These are phyloP conservation scores for Aphanocladium album DNA, from an alignment of 2,329 filamentous ascomycete species.

Conservation along the genomic window DNA sequence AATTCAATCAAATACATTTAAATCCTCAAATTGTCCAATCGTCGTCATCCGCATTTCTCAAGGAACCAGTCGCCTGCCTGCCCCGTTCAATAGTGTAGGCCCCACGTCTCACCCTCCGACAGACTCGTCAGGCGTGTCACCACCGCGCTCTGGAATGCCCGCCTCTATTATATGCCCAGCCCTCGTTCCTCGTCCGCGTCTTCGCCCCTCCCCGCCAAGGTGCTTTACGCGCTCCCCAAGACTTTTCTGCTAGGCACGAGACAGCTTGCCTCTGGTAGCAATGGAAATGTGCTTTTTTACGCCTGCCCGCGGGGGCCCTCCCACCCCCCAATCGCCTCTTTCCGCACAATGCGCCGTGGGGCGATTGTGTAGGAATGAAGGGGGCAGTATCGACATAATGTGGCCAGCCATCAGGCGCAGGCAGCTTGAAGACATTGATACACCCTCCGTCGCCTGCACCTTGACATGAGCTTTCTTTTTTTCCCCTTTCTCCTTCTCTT, in stretches of 20 bases:
- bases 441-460: constrained; percentile 15
- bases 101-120: constrained; percentile 21
- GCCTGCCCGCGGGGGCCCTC: background rate
- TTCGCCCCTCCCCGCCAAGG: background rate
- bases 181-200: constrained; percentile 1
- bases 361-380: constrained; percentile 32
- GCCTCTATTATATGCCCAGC: constrained; percentile 7
- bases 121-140: constrained; percentile 9
- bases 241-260: constrained; percentile 18
- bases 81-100: constrained; percentile 10
- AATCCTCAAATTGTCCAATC: background rate
- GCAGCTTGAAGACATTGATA: constrained; percentile 17
- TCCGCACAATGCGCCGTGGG: constrained; percentile 10
- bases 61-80: background rate
- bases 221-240: constrained; percentile 5
- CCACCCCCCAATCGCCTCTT: background rate
- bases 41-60: constrained; percentile 4
- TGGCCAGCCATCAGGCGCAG: constrained; percentile 26
- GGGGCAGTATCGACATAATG: constrained; percentile 25
- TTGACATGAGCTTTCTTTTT: constrained; percentile 12
- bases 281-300: constrained; percentile 21
- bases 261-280: constrained; percentile 28
- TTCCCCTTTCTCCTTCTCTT: constrained; percentile 14
- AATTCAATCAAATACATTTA: background rate
- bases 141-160: constrained; percentile 24